Conservation (phyloP, 805 yeast species). For the Candida taoyuanica region DNA sequence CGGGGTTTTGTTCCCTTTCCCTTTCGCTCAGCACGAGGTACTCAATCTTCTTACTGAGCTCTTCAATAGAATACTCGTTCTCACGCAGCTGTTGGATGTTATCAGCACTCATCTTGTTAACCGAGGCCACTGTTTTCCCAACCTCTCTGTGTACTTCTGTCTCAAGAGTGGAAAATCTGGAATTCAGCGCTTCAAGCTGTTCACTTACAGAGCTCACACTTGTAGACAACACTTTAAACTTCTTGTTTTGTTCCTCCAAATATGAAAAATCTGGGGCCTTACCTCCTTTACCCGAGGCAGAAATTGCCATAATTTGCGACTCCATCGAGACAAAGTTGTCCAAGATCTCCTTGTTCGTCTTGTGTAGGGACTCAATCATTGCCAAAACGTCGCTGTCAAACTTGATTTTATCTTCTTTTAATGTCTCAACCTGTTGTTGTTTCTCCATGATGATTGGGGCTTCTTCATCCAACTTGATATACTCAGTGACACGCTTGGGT, state of each 20-base stretch:
- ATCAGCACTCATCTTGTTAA: slow-evolving; percentile 21
- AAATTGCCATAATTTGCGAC: slow-evolving; percentile 17
- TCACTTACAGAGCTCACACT: not conserved
- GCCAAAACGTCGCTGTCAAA: slow-evolving; percentile 9
- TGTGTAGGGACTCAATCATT: slow-evolving; percentile 14
- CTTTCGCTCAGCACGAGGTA: slow-evolving; percentile 23
- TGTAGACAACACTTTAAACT: slow-evolving; percentile 8
- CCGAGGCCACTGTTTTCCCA: slow-evolving; percentile 4
- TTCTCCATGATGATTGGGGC: slow-evolving; percentile 20
- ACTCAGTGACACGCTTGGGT: slow-evolving; percentile 42
- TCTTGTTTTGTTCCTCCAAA: slow-evolving; percentile 18
- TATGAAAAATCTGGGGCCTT: slow-evolving; percentile 19
- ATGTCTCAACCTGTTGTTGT: not conserved
- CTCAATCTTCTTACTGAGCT: slow-evolving; percentile 18
- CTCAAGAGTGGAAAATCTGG: slow-evolving; percentile 2
- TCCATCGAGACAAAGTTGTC: slow-evolving; percentile 14
- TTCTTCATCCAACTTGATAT: slow-evolving; percentile 32
- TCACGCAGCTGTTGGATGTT: slow-evolving; percentile 24
- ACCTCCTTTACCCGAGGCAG: slow-evolving; percentile 8
- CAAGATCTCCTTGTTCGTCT: slow-evolving; percentile 18
- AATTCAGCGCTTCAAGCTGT: not conserved
- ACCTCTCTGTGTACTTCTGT: slow-evolving; percentile 4
- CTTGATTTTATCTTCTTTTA: slow-evolving; percentile 4
- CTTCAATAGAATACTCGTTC: slow-evolving; percentile 19
- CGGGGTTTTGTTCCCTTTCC: slow-evolving; percentile 19